These are phyloP conservation scores for Styphnolobium japonicum DNA, from an alignment of 306 rosid genomes.

Conservation along the genomic window DNA sequence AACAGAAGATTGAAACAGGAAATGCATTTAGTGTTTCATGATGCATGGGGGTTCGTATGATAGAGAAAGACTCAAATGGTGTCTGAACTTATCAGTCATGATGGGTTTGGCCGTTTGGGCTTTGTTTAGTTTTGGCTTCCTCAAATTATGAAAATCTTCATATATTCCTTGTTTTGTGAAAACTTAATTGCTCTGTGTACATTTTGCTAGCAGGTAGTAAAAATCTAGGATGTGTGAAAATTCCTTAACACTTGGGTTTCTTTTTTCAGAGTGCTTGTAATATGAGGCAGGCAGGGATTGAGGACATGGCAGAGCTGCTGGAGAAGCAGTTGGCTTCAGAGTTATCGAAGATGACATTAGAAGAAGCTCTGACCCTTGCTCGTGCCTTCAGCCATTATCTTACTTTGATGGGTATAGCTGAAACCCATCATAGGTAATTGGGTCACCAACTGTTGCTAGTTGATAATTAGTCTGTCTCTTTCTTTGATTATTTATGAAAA, in stretches of 20 bases:
- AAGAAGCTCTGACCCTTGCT: constrained; percentile 81
- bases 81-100: neutral
- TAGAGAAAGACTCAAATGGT: neutral
- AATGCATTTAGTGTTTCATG: neutral
- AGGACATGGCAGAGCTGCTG: constrained; percentile 66
- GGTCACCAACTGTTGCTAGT: neutral
- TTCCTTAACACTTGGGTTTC: neutral
- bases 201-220: no score
- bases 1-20: neutral
- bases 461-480: neutral
- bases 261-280: constrained; percentile 70
- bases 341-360: constrained; percentile 78
- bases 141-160: neutral
- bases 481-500: neutral
- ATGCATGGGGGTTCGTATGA: constrained; percentile 3
- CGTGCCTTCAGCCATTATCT: constrained; percentile 92
- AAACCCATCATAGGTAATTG: constrained; percentile 81
- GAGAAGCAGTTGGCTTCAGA: constrained; percentile 89
- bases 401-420: constrained; percentile 89
- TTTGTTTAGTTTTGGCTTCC: neutral
- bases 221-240: constrained; percentile 2
- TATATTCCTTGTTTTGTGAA: neutral
- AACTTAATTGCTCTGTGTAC: neutral
- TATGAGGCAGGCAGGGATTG: constrained; percentile 89
- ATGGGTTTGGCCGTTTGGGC: neutral